These are phyloP conservation scores for Sordariomycetes sp. DNA, from an alignment of 2,329 filamentous ascomycete species.

Conservation along the genomic window DNA sequence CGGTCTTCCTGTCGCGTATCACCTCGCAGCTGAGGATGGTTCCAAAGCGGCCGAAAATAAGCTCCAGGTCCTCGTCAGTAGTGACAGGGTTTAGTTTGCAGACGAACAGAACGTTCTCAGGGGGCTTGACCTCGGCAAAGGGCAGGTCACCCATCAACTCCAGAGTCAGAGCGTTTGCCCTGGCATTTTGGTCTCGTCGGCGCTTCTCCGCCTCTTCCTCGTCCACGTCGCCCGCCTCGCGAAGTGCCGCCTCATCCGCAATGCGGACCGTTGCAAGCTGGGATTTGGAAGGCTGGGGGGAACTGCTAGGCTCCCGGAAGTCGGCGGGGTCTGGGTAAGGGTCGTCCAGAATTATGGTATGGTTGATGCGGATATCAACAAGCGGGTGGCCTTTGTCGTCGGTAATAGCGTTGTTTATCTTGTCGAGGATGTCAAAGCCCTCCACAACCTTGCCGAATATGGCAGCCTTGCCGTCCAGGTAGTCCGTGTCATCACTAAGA, in stretches of 20 bases:
- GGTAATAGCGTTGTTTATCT: slow-evolving; percentile 82
- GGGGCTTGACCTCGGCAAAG: slow-evolving; percentile 93
- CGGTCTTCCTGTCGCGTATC: slow-evolving; percentile 85
- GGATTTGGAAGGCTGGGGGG: slow-evolving; percentile 70
- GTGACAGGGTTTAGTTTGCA: slow-evolving; percentile 98
- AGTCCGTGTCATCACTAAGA: slow-evolving; percentile 79
- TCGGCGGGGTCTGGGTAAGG: slow-evolving; percentile 76
- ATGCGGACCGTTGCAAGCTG: slow-evolving; percentile 90
- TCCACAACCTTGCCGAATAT: slow-evolving; percentile 94
- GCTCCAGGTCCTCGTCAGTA: slow-evolving; percentile 82
- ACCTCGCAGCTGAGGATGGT: slow-evolving; percentile 93
- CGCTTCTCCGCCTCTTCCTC: slow-evolving; percentile 72
- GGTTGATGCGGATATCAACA: slow-evolving; percentile 89
- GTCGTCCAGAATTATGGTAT: slow-evolving; percentile 86
- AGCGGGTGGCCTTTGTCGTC: slow-evolving; percentile 80
- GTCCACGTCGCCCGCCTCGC: slow-evolving; percentile 59
- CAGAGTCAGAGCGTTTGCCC: slow-evolving; percentile 85
- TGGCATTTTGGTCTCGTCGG: slow-evolving; percentile 78
- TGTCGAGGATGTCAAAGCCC: slow-evolving; percentile 87
- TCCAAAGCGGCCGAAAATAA: slow-evolving; percentile 95
- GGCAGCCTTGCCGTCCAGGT: slow-evolving; percentile 84
- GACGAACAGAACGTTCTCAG: slow-evolving; percentile 94
- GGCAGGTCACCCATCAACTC: slow-evolving; percentile 98
- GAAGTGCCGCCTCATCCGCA: slow-evolving; percentile 74
- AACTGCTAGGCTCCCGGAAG: slow-evolving; percentile 65